A percentile compares a stretch with the other conserved stretches of the same genome.
Conservation (phyloP, 2,329 filamentous ascomycete genomes). For the Trichoderma sp. region DNA sequence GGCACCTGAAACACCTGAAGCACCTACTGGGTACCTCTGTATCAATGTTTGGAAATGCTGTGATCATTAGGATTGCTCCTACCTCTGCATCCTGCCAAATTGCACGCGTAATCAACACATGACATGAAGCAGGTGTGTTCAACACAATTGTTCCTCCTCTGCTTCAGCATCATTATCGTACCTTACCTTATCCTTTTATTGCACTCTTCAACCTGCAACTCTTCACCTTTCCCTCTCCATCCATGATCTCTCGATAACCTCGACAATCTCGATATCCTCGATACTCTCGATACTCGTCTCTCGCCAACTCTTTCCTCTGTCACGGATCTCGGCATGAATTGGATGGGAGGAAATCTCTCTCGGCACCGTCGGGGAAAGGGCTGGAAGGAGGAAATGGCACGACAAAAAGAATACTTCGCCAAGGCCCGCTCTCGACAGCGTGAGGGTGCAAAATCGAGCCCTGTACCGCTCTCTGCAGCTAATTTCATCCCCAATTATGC, state of each 20-base stretch:
- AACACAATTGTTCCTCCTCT: background rate
- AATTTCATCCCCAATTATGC: constrained; percentile 33
- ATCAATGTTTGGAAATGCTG: background rate
- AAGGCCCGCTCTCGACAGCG: constrained; percentile 32
- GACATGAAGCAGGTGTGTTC: background rate
- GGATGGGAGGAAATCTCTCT: constrained; percentile 40
- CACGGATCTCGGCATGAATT: constrained; percentile 37
- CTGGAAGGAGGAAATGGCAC: constrained; percentile 34
- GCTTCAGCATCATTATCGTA: background rate
- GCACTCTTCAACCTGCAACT: background rate
- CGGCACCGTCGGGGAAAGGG: constrained; percentile 37
- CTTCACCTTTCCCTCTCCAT: background rate
- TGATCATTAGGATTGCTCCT: background rate
- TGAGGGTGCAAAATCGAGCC: background rate
- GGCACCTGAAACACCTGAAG: background rate
- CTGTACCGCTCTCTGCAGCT: background rate
- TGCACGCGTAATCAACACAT: background rate
- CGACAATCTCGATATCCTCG: background rate
- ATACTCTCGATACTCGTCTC: no score
- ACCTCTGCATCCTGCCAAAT: background rate
- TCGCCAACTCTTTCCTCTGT: no score
- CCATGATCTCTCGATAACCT: background rate
- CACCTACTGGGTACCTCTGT: background rate
- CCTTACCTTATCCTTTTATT: background rate
- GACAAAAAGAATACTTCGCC: constrained; percentile 41